Evolutionary conservation across 371 early-diverging fungal genomes (phyloP), one percentile per base, ranked within the genome.

Genomic region (Rhizopus arrhizus): DNA sequence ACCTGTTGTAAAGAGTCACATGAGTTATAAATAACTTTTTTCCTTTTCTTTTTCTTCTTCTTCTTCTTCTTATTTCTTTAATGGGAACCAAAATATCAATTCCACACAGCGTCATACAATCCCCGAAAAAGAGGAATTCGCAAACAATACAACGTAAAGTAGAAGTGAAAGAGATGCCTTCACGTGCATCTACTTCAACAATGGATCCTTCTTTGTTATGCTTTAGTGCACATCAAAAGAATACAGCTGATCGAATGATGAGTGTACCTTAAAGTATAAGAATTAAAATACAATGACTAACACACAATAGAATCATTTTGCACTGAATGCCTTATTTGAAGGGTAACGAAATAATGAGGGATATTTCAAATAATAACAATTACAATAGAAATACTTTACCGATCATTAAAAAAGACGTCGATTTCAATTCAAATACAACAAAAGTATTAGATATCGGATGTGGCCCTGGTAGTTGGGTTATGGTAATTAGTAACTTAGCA

Each of bases 391-490:
- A 67, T 33, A 11, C 57, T 15, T 43, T 60, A 5, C 11, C 49
- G 9, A 29, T 29, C 3, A 52, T 62, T 31, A 15, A 22, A 5
- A n/a, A 42, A 12, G 32, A 55, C 12, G n/a, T 67, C 15, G 60
- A 59, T 56, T 63, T 63, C n/a, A 41, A 40, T 51, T 50, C 55
- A 15, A 15, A 29, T 16, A 7, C 34, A 16, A 54, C 55, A 6
- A 47, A 33, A 16, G 56, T 64, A n/a, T 51, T 67, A 7, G 68
- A 67, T 34, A 54, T 67, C 46, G 68, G 71, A n/a, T 70, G 71
- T 48, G 71, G 71, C 28, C 40, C 68, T 12, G 71, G 71, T 8
- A 56, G 48, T n/a, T 70, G 71, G 71, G 34, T 68, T 12, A 52
- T 70, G 68, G 71, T 70, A 43, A 49, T 45, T 56, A 41, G 11